Evolutionary conservation across 2,329 filamentous ascomycete species (phyloP), one percentile per base, ranked within the genome.

Genomic region (Beauveria sp.): DNA sequence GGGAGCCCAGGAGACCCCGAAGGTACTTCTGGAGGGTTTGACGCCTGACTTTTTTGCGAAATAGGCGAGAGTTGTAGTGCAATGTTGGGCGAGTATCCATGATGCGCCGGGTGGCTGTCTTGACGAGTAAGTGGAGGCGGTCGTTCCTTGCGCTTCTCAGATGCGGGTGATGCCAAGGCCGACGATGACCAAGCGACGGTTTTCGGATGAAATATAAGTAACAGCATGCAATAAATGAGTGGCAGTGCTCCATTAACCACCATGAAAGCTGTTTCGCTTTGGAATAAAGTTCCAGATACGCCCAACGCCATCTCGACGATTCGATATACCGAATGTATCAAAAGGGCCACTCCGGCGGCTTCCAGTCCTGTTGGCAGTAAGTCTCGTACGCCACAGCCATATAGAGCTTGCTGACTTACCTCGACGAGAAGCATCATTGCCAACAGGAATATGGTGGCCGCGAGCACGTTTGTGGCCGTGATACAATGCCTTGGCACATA

Each of bases 241-340:
- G 57, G 48, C 6, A 60, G 10, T 20, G 57, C 57, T 31, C 57
- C 57, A 31, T 60, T 40, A 1, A 38, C 57, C 2, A 60, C 14
- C 57, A 60, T 60, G 18, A 60, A 60, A 12, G 57, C 57, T 9
- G 24, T 51, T 10, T 60, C 48, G 38, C 57, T 51, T 26, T 60
- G 57, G 16, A 60, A 60, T 4, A 60, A 6, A 8, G 24, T 45
- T 6, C 46, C 57, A 9, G 57, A 52, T 22, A 60, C 2, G 6
- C 57, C 46, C 22, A 45, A 4, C 22, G 46, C 34, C 31, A 60
- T 52, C 24, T 60, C 57, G 34, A 60, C 48, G n/a, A 60, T 60
- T 52, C 57, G 57, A 52, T 60, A 52, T 31, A 52, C 9, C 3
- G 48, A 51, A 31, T 60, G 57, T 9, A 28, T 3, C 22, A 60